Base-by-base conservation (phyloP, 176 grass and related monocot genomes). In the Alloteropsis semialata region DNA sequence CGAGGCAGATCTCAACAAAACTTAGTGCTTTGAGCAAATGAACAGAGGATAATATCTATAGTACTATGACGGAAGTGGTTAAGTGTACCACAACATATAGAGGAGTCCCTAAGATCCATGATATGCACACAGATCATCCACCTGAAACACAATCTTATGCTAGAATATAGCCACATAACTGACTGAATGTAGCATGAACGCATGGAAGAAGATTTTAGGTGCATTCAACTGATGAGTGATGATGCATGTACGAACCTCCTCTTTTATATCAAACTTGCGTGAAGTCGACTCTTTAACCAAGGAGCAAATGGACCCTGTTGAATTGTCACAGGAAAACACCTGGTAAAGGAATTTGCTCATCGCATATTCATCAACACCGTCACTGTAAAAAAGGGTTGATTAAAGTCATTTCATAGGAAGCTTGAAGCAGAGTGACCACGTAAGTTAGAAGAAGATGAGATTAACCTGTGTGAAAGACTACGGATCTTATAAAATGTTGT, bases 211-310 rank as follows among this genome's bases (percentile, higher is more conserved):
- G 13, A 56, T 82, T 86, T n/a, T 24, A 82, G 48, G 39, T 84
- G 39, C 18, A 54, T 58, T 66, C 30, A 32, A 19, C 19, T 72
- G 72, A 72, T 77, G 38, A 33, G 27, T 71, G 72, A 72, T 77
- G 46, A 33, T 16, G 67, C 75, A 84, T 28, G 61, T 79, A n/a
- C 39, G 69, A 61, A 98, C 96, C 96, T 95, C 92, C 84, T 98
- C 96, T 91, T 95, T 95, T 70, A 98, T 93, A 82, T 98, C 96
- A 57, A 93, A 92, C 82, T 93, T 95, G 81, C 76, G 89, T 57
- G 96, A 86, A 49, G 74, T 88, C 36, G 69, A 91, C 73, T 98
- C 96, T 84, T 92, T 98, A 77, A 88, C 61, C 84, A 95, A 87
- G 29, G 90, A 92, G 85, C 83, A 91, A 71, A 92, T 93, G 61